Conservation (phyloP, 2,329 filamentous ascomycete genomes). For the Herpotrichia juniperi region DNA sequence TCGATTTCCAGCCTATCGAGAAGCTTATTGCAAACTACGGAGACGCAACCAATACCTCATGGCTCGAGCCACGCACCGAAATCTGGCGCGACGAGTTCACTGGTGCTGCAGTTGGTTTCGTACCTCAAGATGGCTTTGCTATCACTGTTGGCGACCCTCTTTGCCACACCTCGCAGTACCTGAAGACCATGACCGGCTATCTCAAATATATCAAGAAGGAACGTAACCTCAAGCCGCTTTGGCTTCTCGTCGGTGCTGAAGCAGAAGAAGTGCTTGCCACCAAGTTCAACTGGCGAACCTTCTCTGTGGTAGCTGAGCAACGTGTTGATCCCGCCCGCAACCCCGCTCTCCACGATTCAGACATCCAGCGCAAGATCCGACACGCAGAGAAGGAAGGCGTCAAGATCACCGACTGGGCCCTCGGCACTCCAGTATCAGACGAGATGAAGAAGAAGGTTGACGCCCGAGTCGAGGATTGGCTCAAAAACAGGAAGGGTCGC, state of each 20-base stretch:
- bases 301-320: conserved; percentile 89
- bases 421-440: conserved; percentile 67
- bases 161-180: conserved; percentile 79
- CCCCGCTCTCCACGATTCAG: conserved; percentile 67
- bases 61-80: conserved; percentile 86
- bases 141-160: conserved; percentile 88
- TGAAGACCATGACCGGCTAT: conserved; percentile 74
- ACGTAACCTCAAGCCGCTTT: conserved; percentile 76
- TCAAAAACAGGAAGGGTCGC: conserved; percentile 76
- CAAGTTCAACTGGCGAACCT: conserved; percentile 83
- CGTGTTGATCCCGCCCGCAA: conserved; percentile 78
- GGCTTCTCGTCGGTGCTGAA: conserved; percentile 83
- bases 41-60: conserved; percentile 91
- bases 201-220: conserved; percentile 76
- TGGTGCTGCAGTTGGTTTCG: conserved; percentile 85
- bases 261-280: conserved; percentile 80
- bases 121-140: conserved; percentile 75
- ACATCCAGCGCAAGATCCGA: conserved; percentile 76
- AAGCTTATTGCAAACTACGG: conserved; percentile 95
- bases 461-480: conserved; percentile 78
- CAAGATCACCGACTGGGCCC: conserved; percentile 74
- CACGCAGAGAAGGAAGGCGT: conserved; percentile 84
- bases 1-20: conserved; percentile 74
- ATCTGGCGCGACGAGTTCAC: conserved; percentile 82
- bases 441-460: conserved; percentile 74